Conservation (phyloP, 257 asterid genomes). For the Oldenlandia corymbosa region DNA sequence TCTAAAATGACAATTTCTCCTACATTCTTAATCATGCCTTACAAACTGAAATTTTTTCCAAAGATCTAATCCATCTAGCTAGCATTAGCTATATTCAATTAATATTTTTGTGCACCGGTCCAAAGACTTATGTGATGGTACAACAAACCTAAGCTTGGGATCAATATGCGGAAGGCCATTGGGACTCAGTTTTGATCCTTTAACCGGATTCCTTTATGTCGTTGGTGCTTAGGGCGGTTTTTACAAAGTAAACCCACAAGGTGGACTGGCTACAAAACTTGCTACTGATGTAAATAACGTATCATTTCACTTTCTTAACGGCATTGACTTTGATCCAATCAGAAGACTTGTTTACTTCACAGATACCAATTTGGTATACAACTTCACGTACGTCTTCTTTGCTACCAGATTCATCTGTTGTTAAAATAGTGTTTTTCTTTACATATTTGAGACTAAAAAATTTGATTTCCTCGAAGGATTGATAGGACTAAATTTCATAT, state of each 20-base stretch:
- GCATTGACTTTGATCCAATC: not conserved
- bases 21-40: no score
- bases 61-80: no score
- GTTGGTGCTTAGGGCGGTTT: not conserved
- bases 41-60: no score
- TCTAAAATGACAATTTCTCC: no score
- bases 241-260: not conserved
- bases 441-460: no score
- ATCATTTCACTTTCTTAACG: not conserved
- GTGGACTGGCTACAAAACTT: not conserved
- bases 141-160: conserved; percentile 3
- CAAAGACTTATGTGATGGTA: conserved; percentile 41
- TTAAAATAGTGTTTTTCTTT: no score
- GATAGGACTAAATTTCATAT: no score
- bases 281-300: not conserved
- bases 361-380: not conserved
- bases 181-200: conserved; percentile 21
- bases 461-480: no score
- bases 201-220: not conserved
- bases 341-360: not conserved
- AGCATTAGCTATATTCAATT: no score
- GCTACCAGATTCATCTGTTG: no score
- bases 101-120: conserved; percentile 23
- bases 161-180: conserved; percentile 37
- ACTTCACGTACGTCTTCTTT: not conserved